Conservation (phyloP, 2,329 filamentous ascomycete species). For the Neoarthrinium moseri region DNA sequence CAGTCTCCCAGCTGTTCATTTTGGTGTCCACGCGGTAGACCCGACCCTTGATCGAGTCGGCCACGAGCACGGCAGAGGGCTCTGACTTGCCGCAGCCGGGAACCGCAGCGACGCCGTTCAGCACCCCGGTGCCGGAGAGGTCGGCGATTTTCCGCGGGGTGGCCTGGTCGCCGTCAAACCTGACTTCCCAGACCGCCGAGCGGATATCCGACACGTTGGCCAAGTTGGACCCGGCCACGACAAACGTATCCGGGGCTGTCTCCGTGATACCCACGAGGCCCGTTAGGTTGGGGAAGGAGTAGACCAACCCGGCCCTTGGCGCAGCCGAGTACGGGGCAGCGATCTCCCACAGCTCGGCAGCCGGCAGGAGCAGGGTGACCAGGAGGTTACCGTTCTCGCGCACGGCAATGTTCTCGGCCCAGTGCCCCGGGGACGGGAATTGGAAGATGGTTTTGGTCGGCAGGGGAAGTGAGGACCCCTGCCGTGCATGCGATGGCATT, state of each 20-base stretch:
- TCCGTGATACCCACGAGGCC: conserved; percentile 31
- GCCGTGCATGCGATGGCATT: no score
- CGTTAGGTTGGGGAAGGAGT: conserved; percentile 24
- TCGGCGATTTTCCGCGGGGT: conserved; percentile 16
- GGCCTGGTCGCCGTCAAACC: conserved; percentile 8
- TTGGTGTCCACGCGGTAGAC: conserved; percentile 24
- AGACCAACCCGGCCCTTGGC: conserved; percentile 21
- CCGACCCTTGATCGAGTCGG: conserved; percentile 23
- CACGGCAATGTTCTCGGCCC: conserved; percentile 32
- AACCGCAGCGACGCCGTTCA: conserved; percentile 23
- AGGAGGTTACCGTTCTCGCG: conserved; percentile 29
- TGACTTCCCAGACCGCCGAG: conserved; percentile 18
- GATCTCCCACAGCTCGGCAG: conserved; percentile 24
- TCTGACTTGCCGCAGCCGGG: conserved; percentile 15
- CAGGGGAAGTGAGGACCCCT: conserved; percentile 10
- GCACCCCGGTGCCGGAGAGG: conserved; percentile 14
- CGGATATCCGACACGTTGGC: conserved; percentile 12
- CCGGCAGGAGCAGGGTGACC: conserved; percentile 26
- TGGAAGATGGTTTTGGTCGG: conserved; percentile 19
- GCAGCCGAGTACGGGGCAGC: conserved; percentile 21
- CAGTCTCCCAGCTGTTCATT: conserved; percentile 16
- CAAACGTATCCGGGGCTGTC: conserved; percentile 20
- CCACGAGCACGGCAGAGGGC: conserved; percentile 22
- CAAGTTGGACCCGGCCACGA: conserved; percentile 16
- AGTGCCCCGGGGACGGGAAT: conserved; percentile 17